Evolutionary conservation across 2,329 filamentous ascomycete species (phyloP), one percentile per base, ranked within the genome.

Genomic region (Sclerotinia minor): DNA sequence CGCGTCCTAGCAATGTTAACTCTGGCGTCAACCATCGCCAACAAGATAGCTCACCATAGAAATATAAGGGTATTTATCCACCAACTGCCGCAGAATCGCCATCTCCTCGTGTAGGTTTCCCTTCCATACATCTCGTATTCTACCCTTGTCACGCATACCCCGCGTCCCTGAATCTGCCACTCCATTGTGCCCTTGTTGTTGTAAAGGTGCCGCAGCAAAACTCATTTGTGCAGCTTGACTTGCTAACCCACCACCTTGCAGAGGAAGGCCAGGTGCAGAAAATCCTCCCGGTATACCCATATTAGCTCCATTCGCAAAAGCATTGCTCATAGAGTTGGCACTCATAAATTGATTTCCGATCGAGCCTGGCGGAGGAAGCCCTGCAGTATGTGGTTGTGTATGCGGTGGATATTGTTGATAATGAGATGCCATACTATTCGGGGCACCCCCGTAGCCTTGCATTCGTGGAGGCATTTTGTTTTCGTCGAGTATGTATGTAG

Each of bases 81-180:
- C 88, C 75, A 98, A 81, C 69, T 91, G 87, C 78, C 94, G 86
- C 73, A 99, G 80, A 61, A 91, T 83, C 11, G 87, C 89, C 90
- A 99, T 95, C 81, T 99, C 95, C 76, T 96, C 91, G 35, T 92
- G 87, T 71, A 98, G 81, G 76, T 98, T 98, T 74, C 92, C 87
- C 78, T 90, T 91, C 95, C 95, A 99, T 50, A 99, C 95, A 76
- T 99, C 94, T 72, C 94, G 87, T 89, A 98, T 98, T 78, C 93
- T 85, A 70, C 89, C 87, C 76, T 92, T 92, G 44, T 82, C 83
- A 24, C 85, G 85, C 69, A 86, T 83, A 68, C 78, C 78, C 79
- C 85, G 87, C 78, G 79, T 80, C 73, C 79, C 84, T 44, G 65
- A 82, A 66, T 85, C 81, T 67, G 81, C 78, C 69, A 83, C 79